These are phyloP conservation scores for Apocynum venetum DNA, from an alignment of 257 asterid species.

Conservation along the genomic window DNA sequence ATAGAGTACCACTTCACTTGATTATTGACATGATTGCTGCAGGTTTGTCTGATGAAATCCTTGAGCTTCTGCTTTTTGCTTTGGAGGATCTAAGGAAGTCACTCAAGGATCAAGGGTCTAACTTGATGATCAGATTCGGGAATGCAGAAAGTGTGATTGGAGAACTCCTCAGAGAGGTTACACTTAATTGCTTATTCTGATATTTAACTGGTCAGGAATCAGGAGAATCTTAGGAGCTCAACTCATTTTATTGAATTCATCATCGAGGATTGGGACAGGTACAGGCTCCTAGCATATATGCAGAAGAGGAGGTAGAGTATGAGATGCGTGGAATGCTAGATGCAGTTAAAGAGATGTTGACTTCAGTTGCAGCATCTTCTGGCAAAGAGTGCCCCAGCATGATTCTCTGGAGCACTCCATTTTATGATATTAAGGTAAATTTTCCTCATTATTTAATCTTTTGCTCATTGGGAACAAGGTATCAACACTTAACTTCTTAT, in stretches of 20 bases:
- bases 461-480: not conserved
- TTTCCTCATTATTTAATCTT: not conserved
- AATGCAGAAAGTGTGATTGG: constrained; percentile 59
- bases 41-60: constrained; percentile 82
- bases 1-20: not conserved
- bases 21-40: constrained; percentile 14
- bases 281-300: constrained; percentile 55
- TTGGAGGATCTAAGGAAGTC: constrained; percentile 68
- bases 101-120: constrained; percentile 65
- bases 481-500: not conserved
- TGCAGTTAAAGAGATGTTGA: constrained; percentile 41
- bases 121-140: constrained; percentile 83
- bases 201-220: constrained; percentile 28
- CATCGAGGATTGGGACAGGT: constrained; percentile 58
- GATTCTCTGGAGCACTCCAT: constrained; percentile 60
- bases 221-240: constrained; percentile 19
- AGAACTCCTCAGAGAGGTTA: constrained; percentile 62
- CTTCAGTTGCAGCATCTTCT: constrained; percentile 28
- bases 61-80: constrained; percentile 67
- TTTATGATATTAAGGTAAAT: constrained; percentile 59
- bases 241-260: constrained; percentile 41
- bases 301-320: constrained; percentile 85
- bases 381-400: constrained; percentile 40
- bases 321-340: constrained; percentile 52
- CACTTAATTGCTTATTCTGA: constrained; percentile 30